Evolutionary conservation across 2,329 filamentous ascomycete species (phyloP), one percentile per base, ranked within the genome.

Genomic region (Whalleya microplaca): DNA sequence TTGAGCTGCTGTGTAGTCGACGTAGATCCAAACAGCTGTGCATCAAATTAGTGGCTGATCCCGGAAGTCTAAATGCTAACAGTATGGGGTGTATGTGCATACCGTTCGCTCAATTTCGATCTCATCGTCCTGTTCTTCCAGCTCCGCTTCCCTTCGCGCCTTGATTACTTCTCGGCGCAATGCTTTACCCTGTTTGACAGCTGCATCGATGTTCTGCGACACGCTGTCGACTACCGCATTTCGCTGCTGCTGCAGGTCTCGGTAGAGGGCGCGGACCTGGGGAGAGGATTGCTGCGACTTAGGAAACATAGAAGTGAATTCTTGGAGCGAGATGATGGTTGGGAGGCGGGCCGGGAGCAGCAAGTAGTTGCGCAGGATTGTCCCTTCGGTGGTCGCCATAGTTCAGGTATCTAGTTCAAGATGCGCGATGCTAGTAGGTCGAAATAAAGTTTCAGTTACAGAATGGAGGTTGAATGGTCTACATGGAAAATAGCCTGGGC

Each of bases 271-370:
- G 54, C 85, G 84, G 46, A 94, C 81, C 53, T 88, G 85, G 0
- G 89, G 84, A 45, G 87, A 88, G 21, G 81, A 77, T 56, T 87
- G 88, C 48, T 87, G 79, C 41, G 83, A 74, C 48, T 81, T 84
- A 10, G 92, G 91, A 68, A 96, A 95, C 42, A 94, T 81, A 23
- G 87, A 81, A 43, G 84, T 86, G 77, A 96, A 96, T 63, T 91
- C 84, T 55, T 86, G 80, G 45, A 92, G 81, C 7, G 91, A 87
- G 64, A 92, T 78, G 68, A 92, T 84, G 61, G 88, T 83, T 42
- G 89, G 87, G 40, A 96, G 80, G 23, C 89, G 82, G 7, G 91
- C 87, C 12, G 92, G 90, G 27, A 88, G 81, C 37, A 96, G 83
- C 56, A 96, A 84, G 72, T 94, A 96, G 73, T 89, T 88, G 67